A percentile compares a stretch with the other conserved stretches of the same genome.
These are phyloP conservation scores for Pseudocercospora eumusae DNA, from an alignment of 2,329 filamentous ascomycete species.

Conservation along the genomic window DNA sequence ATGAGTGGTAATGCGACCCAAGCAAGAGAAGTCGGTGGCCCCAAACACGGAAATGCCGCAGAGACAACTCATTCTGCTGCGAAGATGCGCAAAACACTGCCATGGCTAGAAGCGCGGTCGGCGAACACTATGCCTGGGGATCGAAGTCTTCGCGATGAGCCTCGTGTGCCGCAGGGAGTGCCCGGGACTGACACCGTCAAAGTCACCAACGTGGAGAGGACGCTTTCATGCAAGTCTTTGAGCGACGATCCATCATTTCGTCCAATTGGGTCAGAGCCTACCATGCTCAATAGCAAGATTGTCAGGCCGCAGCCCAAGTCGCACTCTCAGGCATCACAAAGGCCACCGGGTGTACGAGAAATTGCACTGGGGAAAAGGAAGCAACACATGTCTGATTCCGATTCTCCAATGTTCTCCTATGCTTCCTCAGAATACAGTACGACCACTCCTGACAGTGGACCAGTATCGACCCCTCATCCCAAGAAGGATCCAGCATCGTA, in stretches of 20 bases:
- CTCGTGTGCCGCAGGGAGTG: neutral
- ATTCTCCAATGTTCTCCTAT: conserved; percentile 14
- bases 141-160: too few species aligned
- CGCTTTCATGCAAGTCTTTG: conserved; percentile 2
- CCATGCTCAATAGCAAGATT: conserved; percentile 13
- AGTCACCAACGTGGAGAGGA: neutral
- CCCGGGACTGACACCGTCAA: neutral
- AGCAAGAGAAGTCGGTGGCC: neutral
- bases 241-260: conserved; percentile 26
- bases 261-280: conserved; percentile 29
- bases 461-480: conserved; percentile 15
- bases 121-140: neutral
- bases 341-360: conserved; percentile 10
- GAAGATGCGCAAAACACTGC: conserved; percentile 30
- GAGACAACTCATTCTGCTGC: neutral
- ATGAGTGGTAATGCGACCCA: neutral
- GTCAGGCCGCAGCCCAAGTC: conserved; percentile 4
- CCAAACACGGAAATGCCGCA: neutral
- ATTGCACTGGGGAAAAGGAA: conserved; percentile 4
- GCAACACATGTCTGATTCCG: conserved; percentile 1
- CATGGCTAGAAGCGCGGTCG: conserved; percentile 20
- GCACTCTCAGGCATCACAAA: conserved; percentile 20
- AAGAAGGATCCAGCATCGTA: conserved; percentile 31
- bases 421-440: conserved; percentile 36
- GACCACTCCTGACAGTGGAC: conserved; percentile 16